A percentile compares a stretch with the other conserved stretches of the same genome.
phyloP scores from a whole-genome alignment of 2,329 filamentous ascomycete species.

The Exophiala xenobiotica region DNA sequence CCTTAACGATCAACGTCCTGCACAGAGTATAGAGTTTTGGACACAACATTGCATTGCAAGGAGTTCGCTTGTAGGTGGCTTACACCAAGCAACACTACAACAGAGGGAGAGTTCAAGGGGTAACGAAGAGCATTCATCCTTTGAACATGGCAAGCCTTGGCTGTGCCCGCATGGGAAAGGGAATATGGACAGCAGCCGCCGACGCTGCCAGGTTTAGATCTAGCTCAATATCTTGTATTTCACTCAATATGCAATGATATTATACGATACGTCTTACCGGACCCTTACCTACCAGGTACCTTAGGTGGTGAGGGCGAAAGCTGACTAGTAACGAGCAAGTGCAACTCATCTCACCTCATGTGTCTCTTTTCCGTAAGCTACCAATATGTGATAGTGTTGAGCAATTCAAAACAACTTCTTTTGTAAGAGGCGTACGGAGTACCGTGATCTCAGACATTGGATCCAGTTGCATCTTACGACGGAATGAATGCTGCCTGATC shows the following conservation, averaged over 20 bases:
- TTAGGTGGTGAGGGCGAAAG: not conserved
- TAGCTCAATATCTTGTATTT: not conserved
- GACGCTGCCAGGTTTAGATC: not conserved
- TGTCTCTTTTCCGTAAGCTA: too few species aligned
- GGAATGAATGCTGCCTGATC: slow-evolving; percentile 9
- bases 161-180: not conserved
- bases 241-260: not conserved
- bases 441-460: too few species aligned
- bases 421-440: too few species aligned
- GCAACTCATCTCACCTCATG: too few species aligned
- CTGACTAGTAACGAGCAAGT: too few species aligned
- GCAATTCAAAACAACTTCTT: too few species aligned
- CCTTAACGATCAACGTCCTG: slow-evolving; percentile 14
- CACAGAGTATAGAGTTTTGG: slow-evolving; percentile 22
- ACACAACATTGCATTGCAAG: slow-evolving; percentile 25
- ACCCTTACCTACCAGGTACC: too few species aligned
- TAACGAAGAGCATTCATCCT: slow-evolving; percentile 2
- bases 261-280: not conserved
- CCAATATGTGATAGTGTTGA: too few species aligned
- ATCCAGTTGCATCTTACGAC: too few species aligned
- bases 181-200: slow-evolving; percentile 1
- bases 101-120: not conserved
- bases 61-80: slow-evolving; percentile 6
- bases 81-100: not conserved
- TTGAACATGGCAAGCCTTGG: not conserved